Evolutionary conservation across 2,329 filamentous ascomycete genomes (phyloP).

Genomic region (Penicillium sp.): DNA sequence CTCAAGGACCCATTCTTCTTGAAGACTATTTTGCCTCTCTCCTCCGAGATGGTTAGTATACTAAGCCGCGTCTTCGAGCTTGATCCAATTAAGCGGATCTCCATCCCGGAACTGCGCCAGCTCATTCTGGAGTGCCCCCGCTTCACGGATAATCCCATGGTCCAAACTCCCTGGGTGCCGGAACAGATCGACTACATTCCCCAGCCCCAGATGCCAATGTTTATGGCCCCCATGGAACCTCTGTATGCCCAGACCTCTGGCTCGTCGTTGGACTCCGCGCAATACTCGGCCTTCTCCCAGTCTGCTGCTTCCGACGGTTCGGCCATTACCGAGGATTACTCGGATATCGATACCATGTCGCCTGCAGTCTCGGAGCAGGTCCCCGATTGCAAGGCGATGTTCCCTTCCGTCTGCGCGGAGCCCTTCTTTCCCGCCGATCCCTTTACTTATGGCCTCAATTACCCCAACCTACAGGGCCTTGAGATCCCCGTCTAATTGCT

Average conservation of each 20-base stretch:
- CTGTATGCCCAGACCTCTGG: conserved; percentile 37
- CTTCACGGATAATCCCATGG: conserved; percentile 57
- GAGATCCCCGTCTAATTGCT: conserved; percentile 3
- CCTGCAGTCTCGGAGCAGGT: conserved; percentile 35
- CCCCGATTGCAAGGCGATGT: conserved; percentile 30
- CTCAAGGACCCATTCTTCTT: conserved; percentile 82
- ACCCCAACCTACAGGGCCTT: conserved; percentile 25
- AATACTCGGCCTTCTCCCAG: conserved; percentile 39
- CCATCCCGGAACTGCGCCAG: conserved; percentile 72
- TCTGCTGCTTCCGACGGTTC: conserved; percentile 42
- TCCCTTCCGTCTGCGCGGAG: conserved; percentile 32
- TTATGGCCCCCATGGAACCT: conserved; percentile 35
- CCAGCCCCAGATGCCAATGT: conserved; percentile 35
- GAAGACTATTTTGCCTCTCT: conserved; percentile 86
- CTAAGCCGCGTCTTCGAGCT: conserved; percentile 83
- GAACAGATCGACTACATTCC: conserved; percentile 36
- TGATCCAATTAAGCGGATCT: conserved; percentile 78
- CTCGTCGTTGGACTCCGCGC: conserved; percentile 36
- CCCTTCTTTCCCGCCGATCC: conserved; percentile 27
- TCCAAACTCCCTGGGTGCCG: conserved; percentile 36
- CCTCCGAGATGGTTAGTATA: conserved; percentile 84
- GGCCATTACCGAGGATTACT: conserved; percentile 40
- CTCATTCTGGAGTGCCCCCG: conserved; percentile 72
- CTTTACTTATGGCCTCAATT: conserved; percentile 20
- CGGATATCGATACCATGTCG: conserved; percentile 37